Percentiles rank a stretch among this genome's conserved stretches.
Conservation (phyloP, 2,329 filamentous ascomycete species). For the Hymenoscyphus linearis region DNA sequence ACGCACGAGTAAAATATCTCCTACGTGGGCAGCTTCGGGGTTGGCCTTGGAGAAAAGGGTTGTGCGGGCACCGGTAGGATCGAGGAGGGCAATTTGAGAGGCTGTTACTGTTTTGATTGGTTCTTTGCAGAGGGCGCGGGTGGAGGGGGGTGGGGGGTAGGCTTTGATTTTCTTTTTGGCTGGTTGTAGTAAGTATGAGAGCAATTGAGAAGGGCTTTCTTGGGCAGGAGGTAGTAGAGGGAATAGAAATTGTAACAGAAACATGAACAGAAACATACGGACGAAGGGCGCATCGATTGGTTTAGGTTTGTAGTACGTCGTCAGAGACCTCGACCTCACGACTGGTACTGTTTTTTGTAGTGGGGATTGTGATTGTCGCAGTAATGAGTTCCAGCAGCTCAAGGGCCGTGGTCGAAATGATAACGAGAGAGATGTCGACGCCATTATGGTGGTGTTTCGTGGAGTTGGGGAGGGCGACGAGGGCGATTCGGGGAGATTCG, state of each 20-base stretch:
- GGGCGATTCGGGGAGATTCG: too few species aligned
- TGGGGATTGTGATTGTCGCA: slow-evolving; percentile 47
- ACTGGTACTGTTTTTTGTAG: slow-evolving; percentile 39
- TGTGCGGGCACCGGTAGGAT: slow-evolving; percentile 77
- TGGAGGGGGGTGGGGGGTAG: slow-evolving; percentile 49
- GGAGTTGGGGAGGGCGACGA: too few species aligned
- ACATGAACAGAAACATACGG: slow-evolving; percentile 6
- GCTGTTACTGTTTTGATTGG: slow-evolving; percentile 63
- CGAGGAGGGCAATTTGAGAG: slow-evolving; percentile 67
- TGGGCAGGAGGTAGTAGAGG: background rate
- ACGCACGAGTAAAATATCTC: slow-evolving; percentile 88
- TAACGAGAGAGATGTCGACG: slow-evolving; percentile 34
- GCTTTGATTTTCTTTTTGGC: slow-evolving; percentile 44
- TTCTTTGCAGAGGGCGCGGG: slow-evolving; percentile 53
- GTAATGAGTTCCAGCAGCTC: slow-evolving; percentile 61
- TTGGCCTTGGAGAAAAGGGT: slow-evolving; percentile 75
- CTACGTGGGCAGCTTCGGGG: slow-evolving; percentile 72
- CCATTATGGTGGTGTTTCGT: slow-evolving; percentile 22
- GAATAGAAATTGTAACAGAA: too few species aligned
- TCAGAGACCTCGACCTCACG: slow-evolving; percentile 42
- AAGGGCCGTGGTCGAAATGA: too few species aligned
- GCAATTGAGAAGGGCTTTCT: background rate
- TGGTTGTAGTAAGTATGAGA: slow-evolving; percentile 14
- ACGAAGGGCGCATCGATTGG: slow-evolving; percentile 28
- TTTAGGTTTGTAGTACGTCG: slow-evolving; percentile 40